phyloP scores from a whole-genome alignment of 495 filamentous ascomycete genomes.

The Penicillium parvum region DNA sequence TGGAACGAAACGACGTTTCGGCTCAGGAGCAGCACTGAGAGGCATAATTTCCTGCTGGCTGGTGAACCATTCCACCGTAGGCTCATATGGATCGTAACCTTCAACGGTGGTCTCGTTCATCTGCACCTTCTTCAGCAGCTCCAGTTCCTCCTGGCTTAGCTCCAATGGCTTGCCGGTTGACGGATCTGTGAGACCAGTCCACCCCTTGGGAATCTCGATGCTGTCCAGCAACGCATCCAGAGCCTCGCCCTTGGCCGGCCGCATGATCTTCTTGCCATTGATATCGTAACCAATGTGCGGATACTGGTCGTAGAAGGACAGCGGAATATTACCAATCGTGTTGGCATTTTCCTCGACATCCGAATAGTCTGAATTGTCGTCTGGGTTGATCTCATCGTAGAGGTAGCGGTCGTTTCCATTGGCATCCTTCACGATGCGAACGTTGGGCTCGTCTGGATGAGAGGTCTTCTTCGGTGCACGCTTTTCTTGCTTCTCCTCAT shows the following conservation, averaged over 20 bases:
- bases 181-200: slow-evolving; percentile 93
- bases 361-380: slow-evolving; percentile 92
- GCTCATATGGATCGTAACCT: slow-evolving; percentile 87
- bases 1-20: slow-evolving; percentile 90
- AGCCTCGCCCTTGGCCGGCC: slow-evolving; percentile 89
- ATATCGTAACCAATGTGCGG: slow-evolving; percentile 99
- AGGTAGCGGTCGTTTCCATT: slow-evolving; percentile 72
- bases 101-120: slow-evolving; percentile 86
- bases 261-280: slow-evolving; percentile 96
- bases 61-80: slow-evolving; percentile 89
- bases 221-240: slow-evolving; percentile 91
- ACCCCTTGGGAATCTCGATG: slow-evolving; percentile 97
- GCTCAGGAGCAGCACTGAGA: slow-evolving; percentile 87
- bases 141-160: slow-evolving; percentile 81
- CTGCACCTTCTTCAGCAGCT: slow-evolving; percentile 82
- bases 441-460: slow-evolving; percentile 38
- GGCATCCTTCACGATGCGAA: slow-evolving; percentile 56
- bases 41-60: slow-evolving; percentile 90
- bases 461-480: slow-evolving; percentile 13
- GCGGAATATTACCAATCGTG: slow-evolving; percentile 91
- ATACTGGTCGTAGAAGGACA: slow-evolving; percentile 94
- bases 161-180: slow-evolving; percentile 88
- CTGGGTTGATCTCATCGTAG: slow-evolving; percentile 86
- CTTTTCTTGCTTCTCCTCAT: slow-evolving; percentile 26
- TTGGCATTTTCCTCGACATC: slow-evolving; percentile 76